Evolutionary conservation across 805 yeast species (phyloP), one percentile per base, ranked within the genome.

Genomic region (Cyberlindnera suaveolens): DNA sequence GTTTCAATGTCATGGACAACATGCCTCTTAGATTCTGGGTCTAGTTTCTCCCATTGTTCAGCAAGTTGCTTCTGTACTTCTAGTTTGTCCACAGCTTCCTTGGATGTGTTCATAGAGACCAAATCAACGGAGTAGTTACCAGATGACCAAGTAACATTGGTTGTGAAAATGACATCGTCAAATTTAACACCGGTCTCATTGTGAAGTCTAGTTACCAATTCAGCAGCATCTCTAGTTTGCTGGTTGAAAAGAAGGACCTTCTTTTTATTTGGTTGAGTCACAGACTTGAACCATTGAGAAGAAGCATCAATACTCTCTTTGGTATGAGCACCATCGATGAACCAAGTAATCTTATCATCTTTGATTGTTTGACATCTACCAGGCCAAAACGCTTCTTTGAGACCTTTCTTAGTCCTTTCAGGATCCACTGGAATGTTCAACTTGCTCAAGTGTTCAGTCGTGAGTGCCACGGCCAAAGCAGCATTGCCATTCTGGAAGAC

Each of bases 241-340:
- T 93, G 99, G 62, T 93, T 93, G 70, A 95, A 93, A 6, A 93
- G 63, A 17, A 93, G 70, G 7, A 88, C 76, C 48, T 53, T 52
- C 23, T 57, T 52, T 27, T 60, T 58, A n/a, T 58, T 54, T 1
- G 55, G 52, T 5, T 60, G 53, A 31, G 63, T 66, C 15, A 67
- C 68, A n/a, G 62, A 46, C 9, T 63, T 64, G 54, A 83, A 87
- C 99, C 99, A 93, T 9, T 64, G 65, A 0, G 91, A 73, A 0
- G 96, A 85, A n/a, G 81, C 95, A 27, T 71, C 70, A 19, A 95
- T 76, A 46, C 96, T 85, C 56, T 93, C 99, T 37, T 74, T 66
- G 0, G 99, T 93, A 56, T 93, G 99, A 0, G 99, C 98, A 16
- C 99, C 99, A 65, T 93, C 99, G 14, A 91, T 65, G 50, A 66